A percentile compares a stretch with the other conserved stretches of the same genome.
phyloP scores from a whole-genome alignment of 1,139 yeast species.

The Arxiozyma telluris region DNA sequence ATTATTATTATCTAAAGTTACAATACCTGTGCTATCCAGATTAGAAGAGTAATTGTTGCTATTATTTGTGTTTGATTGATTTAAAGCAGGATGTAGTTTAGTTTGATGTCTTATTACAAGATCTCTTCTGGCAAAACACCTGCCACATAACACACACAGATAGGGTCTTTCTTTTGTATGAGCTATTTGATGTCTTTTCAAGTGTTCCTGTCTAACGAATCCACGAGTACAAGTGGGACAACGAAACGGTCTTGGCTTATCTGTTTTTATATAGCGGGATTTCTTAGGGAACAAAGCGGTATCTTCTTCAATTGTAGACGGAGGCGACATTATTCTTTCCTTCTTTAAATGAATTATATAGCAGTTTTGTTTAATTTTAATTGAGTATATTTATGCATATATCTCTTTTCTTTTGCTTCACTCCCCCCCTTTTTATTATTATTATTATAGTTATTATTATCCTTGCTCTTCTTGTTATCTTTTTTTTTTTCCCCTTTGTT shows the following conservation, averaged over 20 bases:
- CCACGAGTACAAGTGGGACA: constrained; percentile 91
- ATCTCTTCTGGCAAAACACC: constrained; percentile 90
- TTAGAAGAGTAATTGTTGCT: too few relatives aligned
- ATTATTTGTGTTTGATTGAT: neutral
- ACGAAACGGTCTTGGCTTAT: constrained; percentile 84
- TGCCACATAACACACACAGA: constrained; percentile 92
- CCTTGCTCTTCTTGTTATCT: too few relatives aligned
- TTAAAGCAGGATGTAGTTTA: constrained; percentile 65
- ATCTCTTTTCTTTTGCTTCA: neutral
- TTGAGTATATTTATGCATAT: neutral
- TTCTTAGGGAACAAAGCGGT: constrained; percentile 62
- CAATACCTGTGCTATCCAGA: too few relatives aligned
- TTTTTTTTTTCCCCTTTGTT: too few relatives aligned
- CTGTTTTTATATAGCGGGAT: constrained; percentile 73
- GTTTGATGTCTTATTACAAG: constrained; percentile 88
- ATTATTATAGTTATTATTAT: too few relatives aligned
- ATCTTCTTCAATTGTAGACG: neutral
- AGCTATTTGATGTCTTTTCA: constrained; percentile 86
- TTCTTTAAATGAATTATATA: neutral
- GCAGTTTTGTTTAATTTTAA: neutral
- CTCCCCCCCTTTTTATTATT: too few relatives aligned
- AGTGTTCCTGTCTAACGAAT: constrained; percentile 89
- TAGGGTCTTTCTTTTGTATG: constrained; percentile 97
- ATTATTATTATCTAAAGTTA: constrained; percentile 10
- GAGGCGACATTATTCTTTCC: too few relatives aligned